Evolutionary conservation across 2,329 filamentous ascomycete species (phyloP), one percentile per base, ranked within the genome.

Genomic region (Aureobasidium vineae): DNA sequence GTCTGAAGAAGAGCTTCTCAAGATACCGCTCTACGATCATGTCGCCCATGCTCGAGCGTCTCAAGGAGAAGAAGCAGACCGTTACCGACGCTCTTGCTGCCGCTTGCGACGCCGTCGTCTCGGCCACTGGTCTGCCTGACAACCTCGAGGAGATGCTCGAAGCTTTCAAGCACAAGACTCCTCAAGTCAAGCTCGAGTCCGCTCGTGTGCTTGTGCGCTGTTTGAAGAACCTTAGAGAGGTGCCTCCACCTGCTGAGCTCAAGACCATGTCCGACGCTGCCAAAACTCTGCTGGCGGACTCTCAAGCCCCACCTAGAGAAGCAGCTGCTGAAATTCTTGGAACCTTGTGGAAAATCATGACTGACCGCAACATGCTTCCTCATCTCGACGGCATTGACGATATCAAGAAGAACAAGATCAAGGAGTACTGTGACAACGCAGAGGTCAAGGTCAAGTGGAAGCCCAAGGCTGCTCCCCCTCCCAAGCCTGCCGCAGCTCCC

Each of bases 341-440:
- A 70, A 97, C 93, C 0, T 78, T 99, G 59, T 98, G 97, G 95
- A 99, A 98, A 80, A 98, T 99, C 65, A 91, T 98, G 80, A 94
- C 95, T 49, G 96, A 99, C 77, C 87, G 95, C 66, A 91, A 91
- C 63, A 99, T 99, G 95, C 92, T 90, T 50, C 90, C 91, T 10
- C 90, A 96, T 75, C 80, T 99, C 19, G 94, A 97, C 70, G 92
- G 92, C 3, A 82, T 99, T 2, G 95, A 99, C 75, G 95, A 99
- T 28, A 98, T 98, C 71, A 87, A 93, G 68, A 98, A 97, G 80
- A 90, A 84, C 69, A 99, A 97, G 78, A 90, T 98, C 76, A 97
- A 96, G 80, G 95, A 99, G 76, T 98, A 87, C 76, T 90, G 88
- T 68, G 90, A 94, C 65, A 83, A 85, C 5, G 91, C 91, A 33